Evolutionary conservation across 768 basidiomycete genomes (phyloP).

Genomic region (Podaxis sp.): DNA sequence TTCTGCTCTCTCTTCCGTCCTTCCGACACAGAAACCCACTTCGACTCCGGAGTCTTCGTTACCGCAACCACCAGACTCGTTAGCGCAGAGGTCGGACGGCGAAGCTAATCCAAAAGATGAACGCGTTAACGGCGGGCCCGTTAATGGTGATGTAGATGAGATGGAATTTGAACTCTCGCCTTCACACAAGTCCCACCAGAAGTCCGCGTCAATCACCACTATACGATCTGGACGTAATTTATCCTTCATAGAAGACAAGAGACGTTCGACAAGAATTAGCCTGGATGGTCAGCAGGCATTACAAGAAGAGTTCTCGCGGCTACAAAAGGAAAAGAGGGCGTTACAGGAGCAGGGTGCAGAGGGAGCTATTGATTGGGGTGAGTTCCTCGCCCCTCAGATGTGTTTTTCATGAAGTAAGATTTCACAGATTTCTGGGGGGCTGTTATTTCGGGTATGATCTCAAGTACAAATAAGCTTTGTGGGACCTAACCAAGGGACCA

Average conservation of each 20-base stretch:
- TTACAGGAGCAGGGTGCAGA: slow-evolving; percentile 36
- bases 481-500: slow-evolving; percentile 23
- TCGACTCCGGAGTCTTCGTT: background rate
- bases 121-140: slow-evolving; percentile 15
- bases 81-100: background rate
- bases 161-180: slow-evolving; percentile 11
- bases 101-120: background rate
- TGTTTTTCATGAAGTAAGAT: background rate
- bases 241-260: slow-evolving; percentile 30
- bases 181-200: slow-evolving; percentile 48
- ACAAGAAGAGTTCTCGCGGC: slow-evolving; percentile 73
- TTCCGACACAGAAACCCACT: background rate
- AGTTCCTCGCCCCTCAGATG: slow-evolving; percentile 22
- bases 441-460: slow-evolving; percentile 74
- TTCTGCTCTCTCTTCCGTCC: slow-evolving; percentile 23
- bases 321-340: slow-evolving; percentile 55
- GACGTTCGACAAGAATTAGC: slow-evolving; percentile 34
- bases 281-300: slow-evolving; percentile 68
- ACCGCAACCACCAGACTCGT: background rate
- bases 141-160: slow-evolving; percentile 11
- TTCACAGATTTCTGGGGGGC: slow-evolving; percentile 88
- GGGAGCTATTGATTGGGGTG: slow-evolving; percentile 76
- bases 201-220: slow-evolving; percentile 60
- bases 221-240: slow-evolving; percentile 48
- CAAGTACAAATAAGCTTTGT: background rate